Base-by-base conservation (phyloP, 345 rosid genomes). In the Populus pruinosa region DNA sequence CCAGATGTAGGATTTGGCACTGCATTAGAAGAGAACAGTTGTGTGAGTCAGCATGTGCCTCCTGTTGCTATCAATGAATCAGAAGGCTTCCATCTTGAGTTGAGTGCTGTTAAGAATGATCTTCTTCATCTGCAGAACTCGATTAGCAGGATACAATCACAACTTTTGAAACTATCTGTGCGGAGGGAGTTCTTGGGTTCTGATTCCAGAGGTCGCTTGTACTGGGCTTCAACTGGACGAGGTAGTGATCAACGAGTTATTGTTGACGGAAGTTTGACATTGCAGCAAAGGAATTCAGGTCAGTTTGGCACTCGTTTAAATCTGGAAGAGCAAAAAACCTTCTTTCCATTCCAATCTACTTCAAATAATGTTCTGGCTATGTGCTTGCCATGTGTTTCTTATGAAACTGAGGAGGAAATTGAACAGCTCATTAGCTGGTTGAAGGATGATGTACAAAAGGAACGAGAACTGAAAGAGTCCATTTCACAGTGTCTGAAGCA, bases 161-260 rank as follows among this genome's bases (percentile, higher is more conserved):
- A 92, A 88, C 87, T 93, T 73, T 79, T 79, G 41, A 92, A 85
- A 81, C 84, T 86, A 78, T 87, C 96, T 67, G 67, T 90, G 56
- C 91, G 98, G 47, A 88, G 88, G 84, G 94, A 96, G 73, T 90
- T 90, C 86, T 79, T 93, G 89, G 99, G 99, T n/a, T 78, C 80
- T 70, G 99, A 96, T 88, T 88, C 94, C 75, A 68, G 83, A 72
- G 94, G 94, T 81, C 93, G 91, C 67, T 75, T 96, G 72, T 96
- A 96, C 81, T 96, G 96, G 97, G 87, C 88, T 85, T 91, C 94
- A 73, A 86, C 86, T 49, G 76, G 83, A 67, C 91, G 83, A 13
- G 88, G 83, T 33, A 83, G 85, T 75, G 75, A 77, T 87, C 89
- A 88, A 39, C 85, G 50, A 80, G 76, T 96, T 83, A 75, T 91